A percentile compares a stretch with the other conserved stretches of the same genome.
These are phyloP conservation scores for Lactarius pseudohatsudake DNA, from an alignment of 768 basidiomycete genomes.

Conservation along the genomic window DNA sequence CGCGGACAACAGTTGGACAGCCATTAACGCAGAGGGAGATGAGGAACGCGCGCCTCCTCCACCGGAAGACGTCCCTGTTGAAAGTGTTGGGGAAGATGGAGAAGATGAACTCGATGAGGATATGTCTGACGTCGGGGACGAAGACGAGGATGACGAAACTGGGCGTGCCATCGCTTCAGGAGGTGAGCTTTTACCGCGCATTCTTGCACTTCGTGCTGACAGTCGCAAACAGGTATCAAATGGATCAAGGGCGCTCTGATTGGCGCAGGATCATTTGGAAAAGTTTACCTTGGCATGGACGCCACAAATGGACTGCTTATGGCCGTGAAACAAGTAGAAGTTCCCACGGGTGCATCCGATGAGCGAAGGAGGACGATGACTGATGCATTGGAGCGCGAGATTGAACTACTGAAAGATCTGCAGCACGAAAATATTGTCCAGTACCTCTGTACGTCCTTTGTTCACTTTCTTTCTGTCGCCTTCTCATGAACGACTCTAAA, in stretches of 20 bases:
- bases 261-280: slow-evolving; percentile 92
- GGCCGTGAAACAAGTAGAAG: slow-evolving; percentile 97
- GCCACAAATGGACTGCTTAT: slow-evolving; percentile 86
- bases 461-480: slow-evolving; percentile 8
- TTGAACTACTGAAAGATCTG: slow-evolving; percentile 87
- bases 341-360: slow-evolving; percentile 83
- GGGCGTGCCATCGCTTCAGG: slow-evolving; percentile 54
- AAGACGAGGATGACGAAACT: slow-evolving; percentile 45
- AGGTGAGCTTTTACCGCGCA: slow-evolving; percentile 43
- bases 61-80: slow-evolving; percentile 37
- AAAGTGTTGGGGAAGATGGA: slow-evolving; percentile 49
- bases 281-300: slow-evolving; percentile 95
- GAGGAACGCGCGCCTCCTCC: slow-evolving; percentile 35
- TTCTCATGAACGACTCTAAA: slow-evolving; percentile 3
- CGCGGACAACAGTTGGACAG: slow-evolving; percentile 67
- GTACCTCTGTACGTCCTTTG: slow-evolving; percentile 75
- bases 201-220: slow-evolving; percentile 5
- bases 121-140: slow-evolving; percentile 46
- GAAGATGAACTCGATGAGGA: slow-evolving; percentile 43
- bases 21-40: slow-evolving; percentile 57
- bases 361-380: slow-evolving; percentile 94
- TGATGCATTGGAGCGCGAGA: slow-evolving; percentile 88
- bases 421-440: slow-evolving; percentile 97
- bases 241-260: slow-evolving; percentile 98
- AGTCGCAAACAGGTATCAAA: slow-evolving; percentile 57